Base-by-base conservation (phyloP, 1,284 basidiomycete genomes). In the Naganishia liquefaciens region DNA sequence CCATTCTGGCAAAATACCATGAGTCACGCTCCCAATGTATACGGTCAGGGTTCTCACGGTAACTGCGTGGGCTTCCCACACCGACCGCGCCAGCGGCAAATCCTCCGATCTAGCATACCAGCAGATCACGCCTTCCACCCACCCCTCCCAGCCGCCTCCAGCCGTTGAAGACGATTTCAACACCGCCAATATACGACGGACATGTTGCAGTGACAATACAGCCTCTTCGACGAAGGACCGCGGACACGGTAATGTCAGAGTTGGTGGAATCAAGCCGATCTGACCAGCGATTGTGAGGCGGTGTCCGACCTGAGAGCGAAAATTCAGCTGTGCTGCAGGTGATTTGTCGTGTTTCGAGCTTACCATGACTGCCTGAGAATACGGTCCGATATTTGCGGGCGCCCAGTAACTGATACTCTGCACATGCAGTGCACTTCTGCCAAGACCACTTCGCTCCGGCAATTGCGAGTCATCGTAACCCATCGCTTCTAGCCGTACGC, bases 351-450 rank as follows among this genome's bases (percentile, higher is more conserved):
- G 5, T 65, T 9, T n/a, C 53, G 37, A 17, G 80, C 87, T 72
- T 67, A 92, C 91, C 61, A 83, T 82, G 61, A 98, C 85, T 7
- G 91, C 89, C 79, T 99, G 96, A 0, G 93, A 95, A 77, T 99
- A 99, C 1, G 96, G 96, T 0, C 96, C 96, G 63, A 99, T 99
- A 76, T 98, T 99, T 2, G 96, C 95, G 10, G 96, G 93, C 19
- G 95, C 95, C 96, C 96, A 99, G 76, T 98, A 98, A 75, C 92
- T 95, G 61, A 95, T 76, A 17, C 92, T 86, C 78, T 99, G 96
- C 0, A 99, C 94, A 74, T 99, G 96, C 40, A 99, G 81, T 23
- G 0, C 89, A 87, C 61, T 85, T 85, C 39, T 93, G 82, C 33
- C 85, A 82, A 55, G 58, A 49, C 2, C 65, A 39, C 37, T 64